Conservation (phyloP, 1,284 basidiomycete species). For the Afroboletus lepidellus region DNA sequence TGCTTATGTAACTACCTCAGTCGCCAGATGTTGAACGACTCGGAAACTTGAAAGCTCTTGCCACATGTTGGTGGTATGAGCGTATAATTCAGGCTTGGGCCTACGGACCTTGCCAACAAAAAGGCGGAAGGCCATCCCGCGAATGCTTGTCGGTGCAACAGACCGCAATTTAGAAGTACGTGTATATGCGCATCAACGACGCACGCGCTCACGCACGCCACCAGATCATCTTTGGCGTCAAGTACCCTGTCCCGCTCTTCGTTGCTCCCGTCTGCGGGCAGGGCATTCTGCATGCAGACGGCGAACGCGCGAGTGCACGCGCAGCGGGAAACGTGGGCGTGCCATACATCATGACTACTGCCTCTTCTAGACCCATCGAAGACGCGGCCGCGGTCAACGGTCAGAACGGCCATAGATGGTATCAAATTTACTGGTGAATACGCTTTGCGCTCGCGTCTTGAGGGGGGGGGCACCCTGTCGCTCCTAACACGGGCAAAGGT, state of each 20-base stretch:
- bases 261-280: slow-evolving; percentile 61
- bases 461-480: slow-evolving; percentile 46
- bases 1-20: no score
- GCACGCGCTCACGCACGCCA: no score
- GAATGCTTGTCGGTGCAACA: slow-evolving; percentile 56
- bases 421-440: slow-evolving; percentile 58
- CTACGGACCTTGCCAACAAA: slow-evolving; percentile 34
- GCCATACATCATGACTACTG: slow-evolving; percentile 58
- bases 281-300: slow-evolving; percentile 53
- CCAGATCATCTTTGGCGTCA: slow-evolving; percentile 53
- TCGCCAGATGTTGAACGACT: neutral
- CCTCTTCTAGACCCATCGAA: slow-evolving; percentile 54
- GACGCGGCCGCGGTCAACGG: slow-evolving; percentile 51
- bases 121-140: slow-evolving; percentile 52
- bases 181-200: neutral
- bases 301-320: slow-evolving; percentile 52
- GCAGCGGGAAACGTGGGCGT: slow-evolving; percentile 53
- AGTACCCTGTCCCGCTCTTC: slow-evolving; percentile 46
- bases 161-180: slow-evolving; percentile 47
- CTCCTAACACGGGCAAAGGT: slow-evolving; percentile 50
- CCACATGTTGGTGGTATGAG: neutral
- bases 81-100: neutral
- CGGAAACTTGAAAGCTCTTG: slow-evolving; percentile 4
- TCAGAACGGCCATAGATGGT: slow-evolving; percentile 46
- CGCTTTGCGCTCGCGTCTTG: neutral